phyloP scores from a whole-genome alignment of 169 alveolate species.

The Eimeria praecox region DNA sequence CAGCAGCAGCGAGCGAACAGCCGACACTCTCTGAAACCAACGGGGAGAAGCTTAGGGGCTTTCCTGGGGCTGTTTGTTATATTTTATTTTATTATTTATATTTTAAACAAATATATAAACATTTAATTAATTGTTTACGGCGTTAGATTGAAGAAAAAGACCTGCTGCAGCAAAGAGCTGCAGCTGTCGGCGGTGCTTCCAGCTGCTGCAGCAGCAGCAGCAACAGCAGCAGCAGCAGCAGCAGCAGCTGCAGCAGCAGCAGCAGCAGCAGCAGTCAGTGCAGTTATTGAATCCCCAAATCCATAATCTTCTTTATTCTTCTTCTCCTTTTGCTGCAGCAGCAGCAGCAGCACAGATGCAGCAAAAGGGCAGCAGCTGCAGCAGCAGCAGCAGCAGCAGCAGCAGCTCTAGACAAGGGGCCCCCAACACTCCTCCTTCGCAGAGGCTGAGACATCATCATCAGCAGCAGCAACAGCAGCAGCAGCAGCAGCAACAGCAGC shows the following conservation, averaged over 20 bases:
- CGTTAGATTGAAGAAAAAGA: neutral
- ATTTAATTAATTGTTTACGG: neutral
- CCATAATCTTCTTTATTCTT: neutral
- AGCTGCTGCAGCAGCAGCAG: neutral
- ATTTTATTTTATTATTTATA: neutral
- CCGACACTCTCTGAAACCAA: neutral
- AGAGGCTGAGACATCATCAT: constrained; percentile 28
- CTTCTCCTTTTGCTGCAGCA: neutral
- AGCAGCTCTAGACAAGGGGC: constrained; percentile 6
- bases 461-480: neutral
- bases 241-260: neutral
- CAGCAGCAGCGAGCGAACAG: neutral
- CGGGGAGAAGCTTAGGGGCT: neutral
- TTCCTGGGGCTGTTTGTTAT: neutral
- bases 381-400: constrained; percentile 35
- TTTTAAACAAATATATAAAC: neutral
- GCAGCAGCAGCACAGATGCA: neutral
- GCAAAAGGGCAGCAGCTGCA: neutral
- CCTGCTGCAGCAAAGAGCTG: neutral
- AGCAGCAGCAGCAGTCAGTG: neutral
- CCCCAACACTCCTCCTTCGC: neutral
- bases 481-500: constrained; percentile 7
- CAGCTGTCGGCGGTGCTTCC: neutral
- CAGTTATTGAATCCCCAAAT: too few relatives aligned
- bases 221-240: neutral